phyloP scores from a whole-genome alignment of 2,329 filamentous ascomycete genomes.

The Aspergillus ibericus region DNA sequence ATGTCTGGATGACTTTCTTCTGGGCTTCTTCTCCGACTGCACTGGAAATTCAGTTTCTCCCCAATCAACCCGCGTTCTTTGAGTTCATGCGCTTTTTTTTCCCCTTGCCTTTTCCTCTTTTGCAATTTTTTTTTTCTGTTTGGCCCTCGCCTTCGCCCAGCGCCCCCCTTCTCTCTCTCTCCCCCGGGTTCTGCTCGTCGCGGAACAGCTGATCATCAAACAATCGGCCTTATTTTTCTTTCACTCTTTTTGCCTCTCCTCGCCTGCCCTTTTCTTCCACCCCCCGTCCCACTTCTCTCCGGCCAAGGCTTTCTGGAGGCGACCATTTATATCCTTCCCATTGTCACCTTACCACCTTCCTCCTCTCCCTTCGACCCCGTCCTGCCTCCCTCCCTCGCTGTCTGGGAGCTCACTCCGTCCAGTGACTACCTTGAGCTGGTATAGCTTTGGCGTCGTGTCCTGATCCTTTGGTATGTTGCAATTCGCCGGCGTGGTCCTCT shows the following conservation, averaged over 20 bases:
- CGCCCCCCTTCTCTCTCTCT: constrained; percentile 12
- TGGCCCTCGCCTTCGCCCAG: neutral
- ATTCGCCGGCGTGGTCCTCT: neutral
- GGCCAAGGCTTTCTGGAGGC: constrained; percentile 7
- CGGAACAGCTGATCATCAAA: constrained; percentile 5
- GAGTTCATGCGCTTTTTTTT: constrained; percentile 10
- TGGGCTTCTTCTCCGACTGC: neutral
- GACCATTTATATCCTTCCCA: constrained; percentile 12
- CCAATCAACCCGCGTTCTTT: neutral
- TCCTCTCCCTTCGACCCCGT: neutral
- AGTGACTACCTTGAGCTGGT: constrained; percentile 5
- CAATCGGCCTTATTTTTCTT: constrained; percentile 11
- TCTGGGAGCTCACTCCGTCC: constrained; percentile 10
- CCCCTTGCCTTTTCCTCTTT: constrained; percentile 9
- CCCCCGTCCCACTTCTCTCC: constrained; percentile 2
- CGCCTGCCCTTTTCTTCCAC: constrained; percentile 5
- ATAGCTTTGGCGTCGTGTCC: neutral
- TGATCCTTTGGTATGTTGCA: constrained; percentile 10
- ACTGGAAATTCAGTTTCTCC: neutral
- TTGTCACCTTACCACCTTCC: constrained; percentile 10
- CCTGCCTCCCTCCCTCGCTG: neutral
- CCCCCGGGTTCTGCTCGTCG: constrained; percentile 2
- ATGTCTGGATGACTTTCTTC: constrained; percentile 5
- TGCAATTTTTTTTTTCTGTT: constrained; percentile 13
- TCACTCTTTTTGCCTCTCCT: constrained; percentile 12